Conservation (phyloP, 1,139 yeast genomes). For the Yamadazyma pseudoaaseri region DNA sequence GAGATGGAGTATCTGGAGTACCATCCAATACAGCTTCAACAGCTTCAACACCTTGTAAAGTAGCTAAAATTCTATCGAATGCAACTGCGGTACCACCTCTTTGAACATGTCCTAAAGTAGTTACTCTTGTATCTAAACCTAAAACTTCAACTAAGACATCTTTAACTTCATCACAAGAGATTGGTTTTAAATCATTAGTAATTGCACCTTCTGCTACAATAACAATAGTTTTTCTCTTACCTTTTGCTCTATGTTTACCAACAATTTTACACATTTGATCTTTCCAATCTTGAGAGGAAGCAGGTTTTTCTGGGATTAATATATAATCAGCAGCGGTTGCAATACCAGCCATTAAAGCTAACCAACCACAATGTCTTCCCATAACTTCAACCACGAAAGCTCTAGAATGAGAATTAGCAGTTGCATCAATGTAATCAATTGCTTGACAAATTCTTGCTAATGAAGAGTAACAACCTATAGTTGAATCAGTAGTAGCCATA, state of each 20-base stretch:
- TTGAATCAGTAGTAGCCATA: constrained; percentile 94
- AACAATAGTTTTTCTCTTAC: constrained; percentile 91
- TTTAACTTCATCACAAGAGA: constrained; percentile 76
- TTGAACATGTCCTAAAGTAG: constrained; percentile 96
- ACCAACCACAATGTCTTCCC: constrained; percentile 99
- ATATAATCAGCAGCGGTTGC: constrained; percentile 95
- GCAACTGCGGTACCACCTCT: constrained; percentile 99
- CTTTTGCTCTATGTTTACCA: constrained; percentile 75
- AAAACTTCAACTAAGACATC: constrained; percentile 68
- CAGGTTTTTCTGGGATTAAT: constrained; percentile 86
- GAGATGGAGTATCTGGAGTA: constrained; percentile 90
- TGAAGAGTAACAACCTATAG: constrained; percentile 95
- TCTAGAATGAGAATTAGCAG: constrained; percentile 95
- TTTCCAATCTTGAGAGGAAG: constrained; percentile 66
- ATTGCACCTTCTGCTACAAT: constrained; percentile 98
- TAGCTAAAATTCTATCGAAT: constrained; percentile 83
- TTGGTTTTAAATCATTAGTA: constrained; percentile 76
- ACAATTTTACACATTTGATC: constrained; percentile 71
- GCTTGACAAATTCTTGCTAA: constrained; percentile 90
- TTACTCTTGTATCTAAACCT: constrained; percentile 91
- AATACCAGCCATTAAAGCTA: constrained; percentile 93
- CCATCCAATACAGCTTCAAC: constrained; percentile 87
- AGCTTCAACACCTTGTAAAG: constrained; percentile 97
- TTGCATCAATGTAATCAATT: constrained; percentile 93
- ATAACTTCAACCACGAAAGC: constrained; percentile 97